Base-by-base conservation (phyloP, 2,329 filamentous ascomycete species). In the Monosporascus sp. region DNA sequence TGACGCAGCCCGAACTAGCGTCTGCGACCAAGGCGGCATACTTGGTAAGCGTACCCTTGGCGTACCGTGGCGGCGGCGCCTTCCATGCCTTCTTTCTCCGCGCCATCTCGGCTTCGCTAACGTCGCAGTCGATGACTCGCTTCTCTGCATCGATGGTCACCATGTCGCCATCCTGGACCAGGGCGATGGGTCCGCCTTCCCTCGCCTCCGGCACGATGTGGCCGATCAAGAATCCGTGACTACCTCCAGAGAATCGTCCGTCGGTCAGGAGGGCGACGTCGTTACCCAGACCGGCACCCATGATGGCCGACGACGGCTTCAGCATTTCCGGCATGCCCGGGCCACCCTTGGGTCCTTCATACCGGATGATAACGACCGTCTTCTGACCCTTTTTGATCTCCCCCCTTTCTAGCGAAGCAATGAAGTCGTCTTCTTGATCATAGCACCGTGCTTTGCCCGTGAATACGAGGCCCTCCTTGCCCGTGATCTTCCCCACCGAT, bases 241-340 rank as follows among this genome's bases (percentile, higher is more conserved):
- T 88, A 50, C 89, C 90, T 53, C 90, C 90, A 8, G 83, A 88
- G 77, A 90, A 92, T 39, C 88, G 83, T 0, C 84, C 84, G 62
- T 91, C 86, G 2, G 87, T 89, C 55, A 90, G 78, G 47, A 90
- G 80, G 1, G 87, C 87, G 15, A 89, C 84, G 61, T 90, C 86
- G 63, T 88, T 80, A 61, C 86, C 86, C 44, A 97, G 81, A 38
- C 88, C 88, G 6, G 90, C 90, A 51, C 92, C 92, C 90, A 96
- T 96, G 65, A 97, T 88, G 48, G 91, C 90, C 0, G 89, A 91
- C 50, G 83, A 89, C n/a, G 92, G 90, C 77, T 96, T 96, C 57
- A 97, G 77, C 79, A 96, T 93, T 74, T 97, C 92, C 34, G 91
- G 92, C 87, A 97, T 97, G 53, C 92, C 92, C 1, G 92, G 92